Evolutionary conservation across 768 basidiomycete genomes (phyloP).

Genomic region (Tulasnella sp.): DNA sequence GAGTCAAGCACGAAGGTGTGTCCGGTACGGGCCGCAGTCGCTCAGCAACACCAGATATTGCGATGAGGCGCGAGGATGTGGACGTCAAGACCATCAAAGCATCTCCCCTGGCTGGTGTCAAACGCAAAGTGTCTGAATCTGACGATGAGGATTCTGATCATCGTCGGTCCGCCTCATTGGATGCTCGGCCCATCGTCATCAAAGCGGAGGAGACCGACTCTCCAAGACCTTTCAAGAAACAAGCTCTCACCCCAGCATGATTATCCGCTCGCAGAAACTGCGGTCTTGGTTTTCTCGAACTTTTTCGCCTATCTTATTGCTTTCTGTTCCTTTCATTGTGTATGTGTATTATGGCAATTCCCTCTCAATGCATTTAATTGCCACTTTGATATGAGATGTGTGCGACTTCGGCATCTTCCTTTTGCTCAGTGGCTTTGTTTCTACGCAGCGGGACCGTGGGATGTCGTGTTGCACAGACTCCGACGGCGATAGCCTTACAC

Average conservation of each 20-base stretch:
- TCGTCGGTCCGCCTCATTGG: not conserved
- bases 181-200: not conserved
- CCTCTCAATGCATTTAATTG: not conserved
- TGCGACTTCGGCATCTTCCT: not conserved
- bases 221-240: conserved; percentile 23
- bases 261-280: not conserved
- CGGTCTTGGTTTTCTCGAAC: not conserved
- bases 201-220: conserved; percentile 17
- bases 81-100: not conserved
- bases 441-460: not conserved
- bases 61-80: not conserved
- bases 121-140: conserved; percentile 11
- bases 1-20: conserved; percentile 52
- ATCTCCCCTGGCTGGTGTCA: conserved; percentile 21
- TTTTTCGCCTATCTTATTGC: not conserved
- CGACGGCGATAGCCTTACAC: conserved; percentile 9
- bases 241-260: conserved; percentile 13
- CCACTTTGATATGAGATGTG: conserved; percentile 4
- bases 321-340: conserved; percentile 1
- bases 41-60: conserved; percentile 67
- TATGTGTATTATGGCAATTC: not conserved
- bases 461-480: not conserved
- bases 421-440: conserved; percentile 2
- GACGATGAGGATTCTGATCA: conserved; percentile 12
- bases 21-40: conserved; percentile 65